phyloP scores from a whole-genome alignment of 768 basidiomycete genomes.

The Mycena maculata region DNA sequence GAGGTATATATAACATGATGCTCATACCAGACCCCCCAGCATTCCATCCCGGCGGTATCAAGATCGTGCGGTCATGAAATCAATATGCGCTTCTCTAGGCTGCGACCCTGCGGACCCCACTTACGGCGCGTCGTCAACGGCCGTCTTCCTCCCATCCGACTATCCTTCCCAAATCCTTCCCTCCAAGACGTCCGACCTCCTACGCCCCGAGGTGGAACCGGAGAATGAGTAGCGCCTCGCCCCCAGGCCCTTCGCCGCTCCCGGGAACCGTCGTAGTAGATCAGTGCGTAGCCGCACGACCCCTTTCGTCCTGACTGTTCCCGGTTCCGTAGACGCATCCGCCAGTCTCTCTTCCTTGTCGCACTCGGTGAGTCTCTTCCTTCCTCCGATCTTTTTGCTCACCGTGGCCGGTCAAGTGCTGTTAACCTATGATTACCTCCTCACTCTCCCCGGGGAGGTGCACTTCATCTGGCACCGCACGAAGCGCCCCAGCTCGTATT shows the following conservation, averaged over 20 bases:
- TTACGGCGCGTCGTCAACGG: too few species aligned
- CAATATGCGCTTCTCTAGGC: too few species aligned
- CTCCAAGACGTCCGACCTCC: too few species aligned
- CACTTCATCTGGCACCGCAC: slow-evolving; percentile 14
- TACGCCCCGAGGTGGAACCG: too few species aligned
- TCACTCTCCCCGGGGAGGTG: slow-evolving; percentile 22
- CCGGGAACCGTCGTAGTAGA: background rate
- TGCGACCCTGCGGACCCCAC: too few species aligned
- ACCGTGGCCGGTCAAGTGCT: background rate
- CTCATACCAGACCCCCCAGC: too few species aligned
- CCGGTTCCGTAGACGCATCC: background rate
- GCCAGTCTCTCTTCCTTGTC: background rate
- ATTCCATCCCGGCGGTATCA: too few species aligned
- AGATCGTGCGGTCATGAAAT: too few species aligned
- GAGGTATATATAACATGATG: too few species aligned
- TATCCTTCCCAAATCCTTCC: too few species aligned
- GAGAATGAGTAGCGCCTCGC: background rate
- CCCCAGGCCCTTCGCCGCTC: background rate
- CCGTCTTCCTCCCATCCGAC: too few species aligned
- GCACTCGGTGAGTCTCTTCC: background rate
- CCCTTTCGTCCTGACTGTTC: background rate
- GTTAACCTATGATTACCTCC: slow-evolving; percentile 21
- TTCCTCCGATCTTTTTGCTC: background rate
- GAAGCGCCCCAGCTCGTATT: background rate
- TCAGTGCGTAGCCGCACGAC: too few species aligned